phyloP scores from a whole-genome alignment of 352 stramenopile genomes.

The Pythium folliculosum region DNA sequence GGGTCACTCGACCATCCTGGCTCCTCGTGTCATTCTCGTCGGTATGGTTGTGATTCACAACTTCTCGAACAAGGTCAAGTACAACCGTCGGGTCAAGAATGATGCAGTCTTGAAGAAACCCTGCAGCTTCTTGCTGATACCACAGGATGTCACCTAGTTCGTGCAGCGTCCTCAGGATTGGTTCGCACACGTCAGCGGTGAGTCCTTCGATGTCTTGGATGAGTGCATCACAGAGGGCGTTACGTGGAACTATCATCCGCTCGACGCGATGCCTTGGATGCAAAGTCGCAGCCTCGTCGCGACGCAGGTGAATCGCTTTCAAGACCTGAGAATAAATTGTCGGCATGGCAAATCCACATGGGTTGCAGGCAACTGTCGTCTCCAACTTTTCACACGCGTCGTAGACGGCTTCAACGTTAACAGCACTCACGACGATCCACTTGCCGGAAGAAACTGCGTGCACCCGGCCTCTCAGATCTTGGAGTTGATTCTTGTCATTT shows the following conservation, averaged over 20 bases:
- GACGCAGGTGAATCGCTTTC: not conserved
- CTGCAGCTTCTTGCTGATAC: slow-evolving; percentile 14
- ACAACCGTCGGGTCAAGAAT: slow-evolving; percentile 26
- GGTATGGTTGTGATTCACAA: not conserved
- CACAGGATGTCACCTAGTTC: slow-evolving; percentile 27
- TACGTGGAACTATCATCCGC: not conserved
- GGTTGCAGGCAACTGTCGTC: not conserved
- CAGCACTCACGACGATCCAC: not conserved
- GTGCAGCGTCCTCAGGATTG: slow-evolving; percentile 15
- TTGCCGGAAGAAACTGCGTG: not conserved
- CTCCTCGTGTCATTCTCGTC: not conserved
- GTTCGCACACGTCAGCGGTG: not conserved
- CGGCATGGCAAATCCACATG: not conserved
- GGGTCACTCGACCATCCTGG: not conserved
- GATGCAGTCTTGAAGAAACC: not conserved
- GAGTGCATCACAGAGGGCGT: slow-evolving; percentile 2
- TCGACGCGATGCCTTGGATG: slow-evolving; percentile 1
- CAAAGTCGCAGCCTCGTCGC: not conserved
- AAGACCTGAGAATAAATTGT: not conserved
- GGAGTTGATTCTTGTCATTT: not conserved
- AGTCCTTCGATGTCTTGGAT: slow-evolving; percentile 4
- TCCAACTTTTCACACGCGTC: not conserved
- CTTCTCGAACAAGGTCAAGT: slow-evolving; percentile 21
- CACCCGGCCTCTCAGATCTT: not conserved
- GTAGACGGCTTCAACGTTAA: not conserved